Evolutionary conservation across 305 asterid genomes (phyloP).

Genomic region (Solanum hybrid): DNA sequence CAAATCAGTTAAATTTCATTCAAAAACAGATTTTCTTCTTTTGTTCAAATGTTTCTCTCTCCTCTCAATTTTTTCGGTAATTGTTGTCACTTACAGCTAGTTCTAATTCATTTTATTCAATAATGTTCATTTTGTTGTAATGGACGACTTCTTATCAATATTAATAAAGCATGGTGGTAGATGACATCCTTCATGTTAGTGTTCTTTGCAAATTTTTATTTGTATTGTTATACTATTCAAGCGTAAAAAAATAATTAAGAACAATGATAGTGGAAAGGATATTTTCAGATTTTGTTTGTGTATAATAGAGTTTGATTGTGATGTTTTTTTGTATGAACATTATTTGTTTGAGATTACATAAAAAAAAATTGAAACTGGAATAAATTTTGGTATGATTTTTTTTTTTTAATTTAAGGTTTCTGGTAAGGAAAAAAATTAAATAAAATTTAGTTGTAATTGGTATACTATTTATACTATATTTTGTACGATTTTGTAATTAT

Average conservation of each 20-base stretch:
- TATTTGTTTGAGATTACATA: background rate
- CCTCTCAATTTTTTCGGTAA: background rate
- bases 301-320: background rate
- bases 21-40: background rate
- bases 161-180: background rate
- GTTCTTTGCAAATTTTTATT: no score
- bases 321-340: background rate
- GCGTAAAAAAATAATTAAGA: background rate
- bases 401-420: no score
- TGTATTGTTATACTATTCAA: no score
- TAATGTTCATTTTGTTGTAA: no score
- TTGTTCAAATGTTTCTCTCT: background rate
- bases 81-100: no score
- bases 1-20: background rate
- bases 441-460: background rate
- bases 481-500: background rate
- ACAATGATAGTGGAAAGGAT: background rate
- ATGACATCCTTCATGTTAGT: background rate
- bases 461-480: no score
- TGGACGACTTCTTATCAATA: background rate
- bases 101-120: background rate
- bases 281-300: background rate
- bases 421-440: no score
- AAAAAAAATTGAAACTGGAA: background rate
- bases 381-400: no score